Conservation (phyloP, 2,329 filamentous ascomycete genomes). For the Colletotrichum echinochloae region DNA sequence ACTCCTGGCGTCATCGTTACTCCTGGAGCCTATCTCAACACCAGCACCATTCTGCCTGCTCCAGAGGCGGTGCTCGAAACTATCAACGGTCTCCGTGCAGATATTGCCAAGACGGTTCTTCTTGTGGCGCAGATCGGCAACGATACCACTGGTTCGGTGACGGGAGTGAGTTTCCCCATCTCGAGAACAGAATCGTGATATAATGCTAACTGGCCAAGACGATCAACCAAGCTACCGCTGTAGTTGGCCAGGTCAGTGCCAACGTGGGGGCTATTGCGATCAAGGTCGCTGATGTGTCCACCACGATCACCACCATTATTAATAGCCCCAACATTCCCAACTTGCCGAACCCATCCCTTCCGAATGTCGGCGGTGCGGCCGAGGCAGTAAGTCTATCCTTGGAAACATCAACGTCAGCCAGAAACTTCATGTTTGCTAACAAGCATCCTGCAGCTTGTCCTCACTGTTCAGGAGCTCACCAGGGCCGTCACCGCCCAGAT, state of each 20-base stretch:
- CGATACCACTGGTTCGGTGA: not conserved
- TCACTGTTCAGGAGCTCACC: not conserved
- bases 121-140: not conserved
- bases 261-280: not conserved
- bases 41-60: not conserved
- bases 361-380: not conserved
- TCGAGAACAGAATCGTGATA: not conserved
- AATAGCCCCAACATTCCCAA: not conserved
- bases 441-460: not conserved
- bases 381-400: not conserved
- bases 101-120: not conserved
- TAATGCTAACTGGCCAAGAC: not conserved
- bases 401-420: not conserved
- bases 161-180: not conserved
- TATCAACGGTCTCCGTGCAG: not conserved
- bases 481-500: not conserved
- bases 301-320: not conserved
- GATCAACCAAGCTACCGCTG: not conserved
- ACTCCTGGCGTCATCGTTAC: constrained; percentile 4
- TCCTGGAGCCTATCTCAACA: constrained; percentile 2
- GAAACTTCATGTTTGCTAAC: not conserved
- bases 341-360: not conserved
- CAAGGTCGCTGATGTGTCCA: not conserved
- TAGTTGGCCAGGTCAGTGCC: not conserved
- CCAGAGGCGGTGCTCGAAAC: not conserved